A percentile compares a stretch with the other conserved stretches of the same genome.
These are phyloP conservation scores for Sugiyamaella pinicola DNA, from an alignment of 1,139 yeast genomes.

Conservation along the genomic window DNA sequence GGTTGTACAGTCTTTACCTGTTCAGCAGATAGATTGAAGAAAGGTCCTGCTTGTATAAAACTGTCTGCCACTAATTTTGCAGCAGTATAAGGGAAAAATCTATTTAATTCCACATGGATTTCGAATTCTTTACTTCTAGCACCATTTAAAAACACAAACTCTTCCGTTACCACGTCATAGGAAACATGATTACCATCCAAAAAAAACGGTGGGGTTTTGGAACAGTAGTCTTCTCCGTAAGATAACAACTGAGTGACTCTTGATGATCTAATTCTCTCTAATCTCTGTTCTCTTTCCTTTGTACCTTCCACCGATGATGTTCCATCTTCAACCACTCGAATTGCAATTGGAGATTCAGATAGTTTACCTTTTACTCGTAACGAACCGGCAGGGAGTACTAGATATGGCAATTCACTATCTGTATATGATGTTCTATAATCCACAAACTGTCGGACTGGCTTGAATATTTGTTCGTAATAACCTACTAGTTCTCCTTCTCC, in stretches of 20 bases:
- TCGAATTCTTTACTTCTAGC: constrained; percentile 15
- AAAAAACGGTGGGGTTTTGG: neutral
- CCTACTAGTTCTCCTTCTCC: constrained; percentile 1
- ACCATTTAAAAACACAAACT: constrained; percentile 13
- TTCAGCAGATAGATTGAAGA: neutral
- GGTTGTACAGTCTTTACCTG: neutral
- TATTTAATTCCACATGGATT: constrained; percentile 16
- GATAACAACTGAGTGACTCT: neutral
- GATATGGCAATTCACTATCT: constrained; percentile 14
- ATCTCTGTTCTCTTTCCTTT: neutral
- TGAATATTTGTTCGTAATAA: neutral
- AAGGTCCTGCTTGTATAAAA: neutral
- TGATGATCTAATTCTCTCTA: neutral
- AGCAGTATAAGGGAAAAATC: constrained; percentile 15
- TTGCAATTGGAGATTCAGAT: constrained; percentile 12
- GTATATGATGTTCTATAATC: constrained; percentile 1
- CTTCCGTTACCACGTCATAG: constrained; percentile 16
- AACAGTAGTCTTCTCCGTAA: neutral
- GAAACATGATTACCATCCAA: constrained; percentile 9
- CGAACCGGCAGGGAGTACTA: constrained; percentile 19
- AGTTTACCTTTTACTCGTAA: constrained; percentile 10
- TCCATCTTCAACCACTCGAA: constrained; percentile 13
- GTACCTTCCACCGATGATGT: neutral
- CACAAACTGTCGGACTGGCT: neutral
- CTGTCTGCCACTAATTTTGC: neutral